Evolutionary conservation across 345 rosid species (phyloP).

Genomic region (Syzygium oleosum): DNA sequence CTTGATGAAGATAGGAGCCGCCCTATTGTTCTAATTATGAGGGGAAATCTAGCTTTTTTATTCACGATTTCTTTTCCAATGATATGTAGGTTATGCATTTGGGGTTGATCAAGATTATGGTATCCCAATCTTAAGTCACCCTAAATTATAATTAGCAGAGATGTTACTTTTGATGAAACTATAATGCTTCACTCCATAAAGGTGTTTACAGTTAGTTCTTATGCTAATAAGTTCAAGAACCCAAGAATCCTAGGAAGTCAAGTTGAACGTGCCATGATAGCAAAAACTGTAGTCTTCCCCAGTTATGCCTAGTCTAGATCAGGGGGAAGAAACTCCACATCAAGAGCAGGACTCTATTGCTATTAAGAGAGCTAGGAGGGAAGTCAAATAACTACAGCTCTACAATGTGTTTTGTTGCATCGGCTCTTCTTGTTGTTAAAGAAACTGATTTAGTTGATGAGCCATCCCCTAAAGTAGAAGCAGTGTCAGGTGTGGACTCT

Average conservation of each 20-base stretch:
- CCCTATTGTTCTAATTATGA: too few relatives aligned
- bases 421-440: background rate
- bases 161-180: background rate
- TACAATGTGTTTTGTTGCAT: background rate
- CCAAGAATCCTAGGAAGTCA: too few relatives aligned
- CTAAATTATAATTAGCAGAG: too few relatives aligned
- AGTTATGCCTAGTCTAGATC: background rate
- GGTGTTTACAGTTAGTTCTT: too few relatives aligned
- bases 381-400: background rate
- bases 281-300: background rate
- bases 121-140: too few relatives aligned
- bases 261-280: background rate
- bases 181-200: background rate
- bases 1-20: too few relatives aligned
- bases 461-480: background rate
- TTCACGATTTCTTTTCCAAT: too few relatives aligned
- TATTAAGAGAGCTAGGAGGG: background rate
- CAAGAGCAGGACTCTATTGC: background rate
- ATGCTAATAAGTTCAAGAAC: too few relatives aligned
- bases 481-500: background rate
- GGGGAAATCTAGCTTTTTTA: too few relatives aligned
- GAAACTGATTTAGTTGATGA: background rate
- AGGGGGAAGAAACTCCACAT: background rate
- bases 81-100: too few relatives aligned
- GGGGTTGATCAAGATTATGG: too few relatives aligned